A percentile compares a stretch with the other conserved stretches of the same genome.
phyloP scores from a whole-genome alignment of 805 yeast genomes.

The Ogataea sp. region DNA sequence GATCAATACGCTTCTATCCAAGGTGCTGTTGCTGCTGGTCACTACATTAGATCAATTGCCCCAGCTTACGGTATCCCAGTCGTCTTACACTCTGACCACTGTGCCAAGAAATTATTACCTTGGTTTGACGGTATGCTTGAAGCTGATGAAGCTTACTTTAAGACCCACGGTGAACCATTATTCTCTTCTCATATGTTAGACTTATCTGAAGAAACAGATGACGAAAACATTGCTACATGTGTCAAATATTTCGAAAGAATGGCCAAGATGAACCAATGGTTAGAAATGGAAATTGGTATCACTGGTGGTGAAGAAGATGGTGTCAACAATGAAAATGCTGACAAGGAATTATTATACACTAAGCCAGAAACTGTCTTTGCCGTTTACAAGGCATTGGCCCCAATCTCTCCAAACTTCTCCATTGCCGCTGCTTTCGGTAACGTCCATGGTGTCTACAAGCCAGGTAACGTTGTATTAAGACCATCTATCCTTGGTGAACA shows the following conservation, averaged over 20 bases:
- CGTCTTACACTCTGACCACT: conserved; percentile 95
- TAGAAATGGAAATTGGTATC: conserved; percentile 99
- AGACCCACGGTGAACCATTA: conserved; percentile 83
- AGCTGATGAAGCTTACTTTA: conserved; percentile 92
- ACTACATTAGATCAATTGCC: conserved; percentile 93
- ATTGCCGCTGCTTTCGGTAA: conserved; percentile 99
- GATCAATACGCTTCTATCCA: conserved; percentile 91
- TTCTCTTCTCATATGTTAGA: conserved; percentile 99
- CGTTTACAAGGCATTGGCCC: conserved; percentile 82
- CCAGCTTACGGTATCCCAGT: conserved; percentile 97
- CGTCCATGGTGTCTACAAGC: conserved; percentile 99
- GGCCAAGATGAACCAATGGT: conserved; percentile 92
- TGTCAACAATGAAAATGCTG: conserved; percentile 95
- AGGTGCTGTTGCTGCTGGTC: conserved; percentile 97
- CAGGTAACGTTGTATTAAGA: conserved; percentile 91
- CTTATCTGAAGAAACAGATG: conserved; percentile 93
- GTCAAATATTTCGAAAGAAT: conserved; percentile 91
- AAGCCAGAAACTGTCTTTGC: conserved; percentile 89
- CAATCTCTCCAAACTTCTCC: conserved; percentile 96
- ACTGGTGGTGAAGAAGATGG: conserved; percentile 99
- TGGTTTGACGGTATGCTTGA: conserved; percentile 98
- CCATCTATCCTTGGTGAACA: conserved; percentile 95
- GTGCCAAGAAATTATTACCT: conserved; percentile 95
- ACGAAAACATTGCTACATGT: conserved; percentile 90
- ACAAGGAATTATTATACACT: conserved; percentile 84